Base-by-base conservation (phyloP, 2,329 filamentous ascomycete species). In the Fusarium odoratissimum region DNA sequence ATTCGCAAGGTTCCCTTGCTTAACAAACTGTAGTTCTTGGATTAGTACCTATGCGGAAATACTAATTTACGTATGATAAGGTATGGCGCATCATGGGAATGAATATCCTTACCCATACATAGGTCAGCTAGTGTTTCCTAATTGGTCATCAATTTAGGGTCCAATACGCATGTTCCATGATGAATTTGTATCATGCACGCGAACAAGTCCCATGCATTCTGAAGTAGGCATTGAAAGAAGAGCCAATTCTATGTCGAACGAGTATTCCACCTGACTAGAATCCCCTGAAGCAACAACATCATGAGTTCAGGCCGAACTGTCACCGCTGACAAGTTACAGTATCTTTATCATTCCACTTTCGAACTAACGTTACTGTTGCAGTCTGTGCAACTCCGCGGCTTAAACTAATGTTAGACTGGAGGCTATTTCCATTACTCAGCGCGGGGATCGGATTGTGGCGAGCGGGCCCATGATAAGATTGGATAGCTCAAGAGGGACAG, bases 401-500 rank as follows among this genome's bases (percentile, higher is more conserved):
- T 42, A 41, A 25, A 60, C 44, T 38, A 58, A 12, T 35, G 30
- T n/a, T 52, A 57, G 41, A 46, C 30, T 35, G 11, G 52, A 44
- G 38, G 55, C n/a, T 65, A 54, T 49, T 52, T 60, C 44, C 55
- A 72, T 72, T 69, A 72, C 65, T 72, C 69, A 72, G 69, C 59
- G 69, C 64, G 64, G 69, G 69, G 64, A 55, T 60, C 37, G 45
- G 60, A 37, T 46, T 59, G 69, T 72, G 69, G 69, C 59, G 66
- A 69, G 58, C 64, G 68, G 67, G 38, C 40, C 55, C n/a, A 48
- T 38, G 69, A 72, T 72, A 72, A 72, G 64, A 72, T 69, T 69
- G 37, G 65, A 48, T 65, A 55, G 37, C 49, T 40, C 14, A 42
- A 19, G 25, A 64, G 35, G 35, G 35, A n/a, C 25, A 33, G 45